These are phyloP conservation scores for Cyclocybe aegerita DNA, from an alignment of 768 basidiomycete genomes.

Conservation along the genomic window DNA sequence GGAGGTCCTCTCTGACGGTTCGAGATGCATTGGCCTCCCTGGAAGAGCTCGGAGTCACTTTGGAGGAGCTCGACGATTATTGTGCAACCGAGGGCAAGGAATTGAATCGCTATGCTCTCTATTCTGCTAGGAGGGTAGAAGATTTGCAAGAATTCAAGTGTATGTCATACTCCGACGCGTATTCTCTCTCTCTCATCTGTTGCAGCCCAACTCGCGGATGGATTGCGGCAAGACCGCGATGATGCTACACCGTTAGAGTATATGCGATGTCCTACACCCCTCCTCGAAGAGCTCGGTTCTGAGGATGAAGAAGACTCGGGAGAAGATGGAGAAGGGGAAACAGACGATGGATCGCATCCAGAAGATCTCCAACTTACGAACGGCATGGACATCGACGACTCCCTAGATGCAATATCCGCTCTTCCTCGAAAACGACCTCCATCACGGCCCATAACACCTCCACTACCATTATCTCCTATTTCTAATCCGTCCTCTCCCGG, in stretches of 20 bases:
- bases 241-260: slow-evolving; percentile 57
- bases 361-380: neutral
- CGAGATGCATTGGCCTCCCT: slow-evolving; percentile 66
- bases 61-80: slow-evolving; percentile 72
- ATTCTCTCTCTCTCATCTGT: slow-evolving; percentile 24
- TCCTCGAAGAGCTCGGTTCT: slow-evolving; percentile 28
- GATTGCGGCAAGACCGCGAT: slow-evolving; percentile 52
- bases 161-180: slow-evolving; percentile 35
- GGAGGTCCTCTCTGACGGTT: slow-evolving; percentile 55
- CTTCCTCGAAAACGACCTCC: slow-evolving; percentile 26
- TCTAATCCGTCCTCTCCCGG: slow-evolving; percentile 57
- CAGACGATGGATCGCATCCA: slow-evolving; percentile 4
- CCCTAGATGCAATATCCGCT: slow-evolving; percentile 13
- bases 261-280: slow-evolving; percentile 32
- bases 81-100: slow-evolving; percentile 66
- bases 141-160: slow-evolving; percentile 75
- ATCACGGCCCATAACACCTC: slow-evolving; percentile 34
- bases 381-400: slow-evolving; percentile 30
- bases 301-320: slow-evolving; percentile 29
- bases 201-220: slow-evolving; percentile 60
- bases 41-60: slow-evolving; percentile 69
- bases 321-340: slow-evolving; percentile 26
- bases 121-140: slow-evolving; percentile 64
- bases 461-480: slow-evolving; percentile 53
- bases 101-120: slow-evolving; percentile 63